These are phyloP conservation scores for Zopfia rhizophila DNA, from an alignment of 2,329 filamentous ascomycete species.

Conservation along the genomic window DNA sequence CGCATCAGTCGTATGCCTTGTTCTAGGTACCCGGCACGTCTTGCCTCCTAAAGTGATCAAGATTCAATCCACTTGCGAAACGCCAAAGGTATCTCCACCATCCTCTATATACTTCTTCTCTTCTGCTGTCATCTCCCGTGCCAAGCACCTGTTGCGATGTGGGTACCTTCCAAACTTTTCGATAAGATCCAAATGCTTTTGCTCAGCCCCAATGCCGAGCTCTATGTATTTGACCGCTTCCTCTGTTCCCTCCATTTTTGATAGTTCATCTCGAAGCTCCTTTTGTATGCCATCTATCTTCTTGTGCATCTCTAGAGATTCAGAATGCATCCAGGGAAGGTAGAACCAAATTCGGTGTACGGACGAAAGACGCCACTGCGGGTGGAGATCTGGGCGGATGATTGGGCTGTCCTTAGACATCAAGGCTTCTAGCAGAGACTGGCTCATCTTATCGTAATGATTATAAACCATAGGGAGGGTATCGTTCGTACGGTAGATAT, in stretches of 20 bases:
- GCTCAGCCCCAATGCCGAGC: conserved; percentile 51
- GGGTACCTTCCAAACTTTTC: conserved; percentile 68
- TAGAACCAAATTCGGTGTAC: conserved; percentile 66
- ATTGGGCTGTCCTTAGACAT: conserved; percentile 35
- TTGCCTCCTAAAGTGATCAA: too few relatives aligned
- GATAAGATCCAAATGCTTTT: conserved; percentile 63
- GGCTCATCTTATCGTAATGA: conserved; percentile 67
- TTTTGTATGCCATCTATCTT: conserved; percentile 44
- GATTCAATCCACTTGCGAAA: too few relatives aligned
- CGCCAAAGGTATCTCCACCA: conserved; percentile 57
- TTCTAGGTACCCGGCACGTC: too few relatives aligned
- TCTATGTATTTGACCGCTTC: conserved; percentile 41
- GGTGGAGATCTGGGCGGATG: conserved; percentile 41
- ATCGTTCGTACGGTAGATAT: conserved; percentile 64
- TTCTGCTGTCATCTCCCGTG: conserved; percentile 60
- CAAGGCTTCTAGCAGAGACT: conserved; percentile 55
- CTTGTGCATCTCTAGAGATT: conserved; percentile 60
- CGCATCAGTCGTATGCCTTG: too few relatives aligned
- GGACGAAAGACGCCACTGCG: conserved; percentile 39
- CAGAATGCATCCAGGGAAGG: conserved; percentile 70
- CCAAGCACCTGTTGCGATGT: conserved; percentile 65
- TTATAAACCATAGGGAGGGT: conserved; percentile 61
- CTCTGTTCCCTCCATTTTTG: conserved; percentile 37
- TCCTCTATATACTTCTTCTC: conserved; percentile 63
- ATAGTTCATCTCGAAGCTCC: conserved; percentile 46